A percentile compares a stretch with the other conserved stretches of the same genome.
These are phyloP conservation scores for Lachnellula subtilissima DNA, from an alignment of 2,329 filamentous ascomycete genomes.

Conservation along the genomic window DNA sequence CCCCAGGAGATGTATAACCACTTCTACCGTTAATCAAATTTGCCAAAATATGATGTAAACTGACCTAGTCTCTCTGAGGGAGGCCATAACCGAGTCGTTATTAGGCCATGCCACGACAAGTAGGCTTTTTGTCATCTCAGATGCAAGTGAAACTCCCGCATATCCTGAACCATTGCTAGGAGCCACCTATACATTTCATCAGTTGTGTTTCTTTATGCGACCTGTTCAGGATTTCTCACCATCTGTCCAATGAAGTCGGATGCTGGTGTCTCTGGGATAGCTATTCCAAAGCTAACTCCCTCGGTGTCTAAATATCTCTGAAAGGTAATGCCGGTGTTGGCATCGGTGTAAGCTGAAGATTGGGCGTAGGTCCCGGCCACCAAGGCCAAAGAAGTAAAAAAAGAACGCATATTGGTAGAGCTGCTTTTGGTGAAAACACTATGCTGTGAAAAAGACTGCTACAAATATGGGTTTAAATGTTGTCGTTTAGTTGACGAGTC, in stretches of 20 bases:
- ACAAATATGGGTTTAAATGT: neutral
- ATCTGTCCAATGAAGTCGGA: constrained; percentile 53
- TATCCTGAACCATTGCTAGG: constrained; percentile 37
- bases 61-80: constrained; percentile 36
- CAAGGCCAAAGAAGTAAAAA: constrained; percentile 3
- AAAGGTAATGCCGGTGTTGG: constrained; percentile 43
- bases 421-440: neutral
- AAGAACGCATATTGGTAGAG: constrained; percentile 3
- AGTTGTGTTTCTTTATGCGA: neutral
- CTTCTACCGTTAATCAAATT: constrained; percentile 16
- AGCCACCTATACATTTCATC: neutral
- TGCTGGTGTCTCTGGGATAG: constrained; percentile 42
- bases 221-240: constrained; percentile 29
- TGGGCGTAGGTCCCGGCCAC: constrained; percentile 15
- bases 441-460: neutral
- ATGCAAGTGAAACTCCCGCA: constrained; percentile 43
- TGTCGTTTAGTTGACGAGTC: neutral
- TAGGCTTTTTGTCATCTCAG: constrained; percentile 43
- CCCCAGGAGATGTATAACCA: constrained; percentile 42
- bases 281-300: constrained; percentile 46
- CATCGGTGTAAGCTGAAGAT: constrained; percentile 35
- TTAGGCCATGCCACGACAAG: constrained; percentile 47
- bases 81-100: constrained; percentile 37
- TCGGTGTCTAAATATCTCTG: constrained; percentile 33
- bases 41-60: constrained; percentile 24